Conservation (phyloP, 345 rosid genomes). For the Trapa incisa region DNA sequence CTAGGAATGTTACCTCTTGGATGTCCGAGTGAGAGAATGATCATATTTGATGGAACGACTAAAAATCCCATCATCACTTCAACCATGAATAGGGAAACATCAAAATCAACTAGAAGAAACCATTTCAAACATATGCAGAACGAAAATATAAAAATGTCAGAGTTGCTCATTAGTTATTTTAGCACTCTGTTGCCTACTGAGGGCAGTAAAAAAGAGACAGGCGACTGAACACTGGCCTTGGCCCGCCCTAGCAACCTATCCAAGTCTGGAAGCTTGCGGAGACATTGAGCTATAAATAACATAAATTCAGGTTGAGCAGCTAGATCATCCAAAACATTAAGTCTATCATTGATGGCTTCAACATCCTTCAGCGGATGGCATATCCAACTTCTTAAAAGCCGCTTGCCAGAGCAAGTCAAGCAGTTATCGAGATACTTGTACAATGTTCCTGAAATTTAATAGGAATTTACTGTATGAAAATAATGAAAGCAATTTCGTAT, state of each 20-base stretch:
- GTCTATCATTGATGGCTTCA: slow-evolving; percentile 59
- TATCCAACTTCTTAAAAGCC: slow-evolving; percentile 83
- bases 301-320: slow-evolving; percentile 37
- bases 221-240: slow-evolving; percentile 54
- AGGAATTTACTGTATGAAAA: neutral
- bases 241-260: slow-evolving; percentile 80
- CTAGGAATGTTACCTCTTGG: neutral
- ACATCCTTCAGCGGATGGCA: slow-evolving; percentile 86
- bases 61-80: neutral
- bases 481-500: neutral
- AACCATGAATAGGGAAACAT: neutral
- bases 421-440: slow-evolving; percentile 76
- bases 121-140: neutral
- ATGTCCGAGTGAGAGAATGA: neutral
- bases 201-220: slow-evolving; percentile 53
- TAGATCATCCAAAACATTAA: slow-evolving; percentile 54
- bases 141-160: neutral
- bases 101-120: neutral
- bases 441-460: slow-evolving; percentile 57
- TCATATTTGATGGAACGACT: neutral
- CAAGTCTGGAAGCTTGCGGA: slow-evolving; percentile 68
- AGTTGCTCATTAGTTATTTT: slow-evolving; percentile 52
- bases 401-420: slow-evolving; percentile 67
- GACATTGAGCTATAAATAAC: slow-evolving; percentile 42
- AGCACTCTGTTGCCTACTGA: slow-evolving; percentile 57